Percentiles rank a stretch among this genome's conserved stretches.
Conservation (phyloP, 2,329 filamentous ascomycete species). For the Fusarium virguliforme region DNA sequence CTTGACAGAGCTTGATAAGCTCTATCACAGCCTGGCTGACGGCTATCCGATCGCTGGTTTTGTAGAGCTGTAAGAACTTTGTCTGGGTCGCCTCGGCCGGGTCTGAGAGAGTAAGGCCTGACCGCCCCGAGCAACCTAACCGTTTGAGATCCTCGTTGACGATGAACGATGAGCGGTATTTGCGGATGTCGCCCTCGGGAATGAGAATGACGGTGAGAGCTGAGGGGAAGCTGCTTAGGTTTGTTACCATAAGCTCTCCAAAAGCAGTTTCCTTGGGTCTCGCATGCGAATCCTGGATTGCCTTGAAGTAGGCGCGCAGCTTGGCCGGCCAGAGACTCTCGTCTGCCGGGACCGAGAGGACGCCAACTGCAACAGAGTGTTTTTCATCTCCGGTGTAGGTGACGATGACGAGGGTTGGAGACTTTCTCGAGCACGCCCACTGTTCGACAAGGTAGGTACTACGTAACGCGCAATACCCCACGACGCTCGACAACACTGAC, state of each 20-base stretch:
- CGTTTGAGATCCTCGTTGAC: conserved; percentile 96
- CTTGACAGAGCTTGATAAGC: conserved; percentile 91
- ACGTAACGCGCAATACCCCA: conserved; percentile 82
- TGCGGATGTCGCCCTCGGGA: conserved; percentile 86
- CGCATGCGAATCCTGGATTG: conserved; percentile 88
- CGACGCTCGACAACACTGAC: conserved; percentile 83
- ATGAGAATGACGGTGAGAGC: conserved; percentile 92
- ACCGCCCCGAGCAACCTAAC: conserved; percentile 90
- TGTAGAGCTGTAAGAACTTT: conserved; percentile 94
- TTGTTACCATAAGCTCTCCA: conserved; percentile 93
- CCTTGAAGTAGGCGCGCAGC: conserved; percentile 87
- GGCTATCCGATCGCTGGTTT: conserved; percentile 85
- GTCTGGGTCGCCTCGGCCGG: conserved; percentile 87
- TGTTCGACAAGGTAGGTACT: conserved; percentile 96
- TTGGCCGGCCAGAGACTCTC: conserved; percentile 85
- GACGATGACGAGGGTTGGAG: conserved; percentile 91
- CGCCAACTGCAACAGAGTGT: conserved; percentile 83
- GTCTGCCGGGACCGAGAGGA: conserved; percentile 86
- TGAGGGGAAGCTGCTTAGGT: conserved; percentile 92
- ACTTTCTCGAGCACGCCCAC: conserved; percentile 93
- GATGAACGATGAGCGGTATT: conserved; percentile 87
- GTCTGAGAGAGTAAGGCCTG: conserved; percentile 84
- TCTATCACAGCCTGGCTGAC: conserved; percentile 87
- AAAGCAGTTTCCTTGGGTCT: conserved; percentile 85
- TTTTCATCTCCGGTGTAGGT: conserved; percentile 92